These are phyloP conservation scores for Infundibulicybe gibba DNA, from an alignment of 768 basidiomycete species.

Conservation along the genomic window DNA sequence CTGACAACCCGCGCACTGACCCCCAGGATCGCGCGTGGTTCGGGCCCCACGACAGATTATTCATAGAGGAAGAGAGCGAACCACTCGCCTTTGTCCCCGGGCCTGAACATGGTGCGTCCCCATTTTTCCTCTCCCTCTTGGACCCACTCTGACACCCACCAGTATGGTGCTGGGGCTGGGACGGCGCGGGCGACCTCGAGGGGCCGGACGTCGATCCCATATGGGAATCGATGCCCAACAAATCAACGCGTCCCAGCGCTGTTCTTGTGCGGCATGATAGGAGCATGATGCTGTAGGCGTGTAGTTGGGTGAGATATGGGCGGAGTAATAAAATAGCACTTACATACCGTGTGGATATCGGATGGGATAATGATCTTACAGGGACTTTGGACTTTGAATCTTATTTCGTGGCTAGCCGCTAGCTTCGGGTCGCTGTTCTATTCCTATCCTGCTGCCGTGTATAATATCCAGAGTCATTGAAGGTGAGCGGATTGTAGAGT, in stretches of 20 bases:
- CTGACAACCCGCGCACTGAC: conserved; percentile 94
- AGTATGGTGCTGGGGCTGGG: conserved; percentile 99
- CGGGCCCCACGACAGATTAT: conserved; percentile 93
- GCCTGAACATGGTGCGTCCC: conserved; percentile 77
- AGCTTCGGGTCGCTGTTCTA: no score
- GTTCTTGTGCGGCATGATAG: conserved; percentile 74
- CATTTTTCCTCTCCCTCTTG: background rate
- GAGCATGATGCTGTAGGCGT: conserved; percentile 6
- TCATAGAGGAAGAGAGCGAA: conserved; percentile 83
- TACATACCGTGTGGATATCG: no score
- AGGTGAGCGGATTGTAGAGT: no score
- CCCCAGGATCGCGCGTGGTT: conserved; percentile 99
- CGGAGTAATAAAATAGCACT: no score
- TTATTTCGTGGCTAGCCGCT: no score
- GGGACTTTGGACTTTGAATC: no score
- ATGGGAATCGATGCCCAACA: conserved; percentile 84
- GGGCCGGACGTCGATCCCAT: conserved; percentile 98
- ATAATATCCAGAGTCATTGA: no score
- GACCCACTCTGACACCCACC: conserved; percentile 1
- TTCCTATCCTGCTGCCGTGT: no score
- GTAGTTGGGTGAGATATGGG: no score
- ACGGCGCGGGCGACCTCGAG: conserved; percentile 96
- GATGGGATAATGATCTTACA: no score
- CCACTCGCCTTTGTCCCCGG: conserved; percentile 74
- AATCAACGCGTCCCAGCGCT: conserved; percentile 50